Evolutionary conservation across 202 grass and related monocot genomes (phyloP), one percentile per base, ranked within the genome.

Genomic region (Zizania palustris): DNA sequence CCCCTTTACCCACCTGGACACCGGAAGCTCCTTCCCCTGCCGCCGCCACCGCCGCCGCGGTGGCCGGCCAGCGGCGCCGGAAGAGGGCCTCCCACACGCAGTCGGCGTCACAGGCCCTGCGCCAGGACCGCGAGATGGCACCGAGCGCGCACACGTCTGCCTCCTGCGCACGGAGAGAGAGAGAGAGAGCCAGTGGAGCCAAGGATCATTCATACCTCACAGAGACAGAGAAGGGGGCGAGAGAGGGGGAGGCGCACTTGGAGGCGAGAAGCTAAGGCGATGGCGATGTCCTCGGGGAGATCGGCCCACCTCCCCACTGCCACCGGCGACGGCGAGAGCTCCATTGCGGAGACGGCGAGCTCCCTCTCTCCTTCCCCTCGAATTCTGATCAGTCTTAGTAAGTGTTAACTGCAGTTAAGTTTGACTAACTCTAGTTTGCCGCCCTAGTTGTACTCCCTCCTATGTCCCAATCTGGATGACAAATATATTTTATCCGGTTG

Each of bases 71-170:
- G 50, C 90, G 87, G 78, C 79, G 77, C 6, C 85, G 74, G 75
- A 89, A 97, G 53, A 97, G 88, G 61, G 78, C 73, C 60, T 73
- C 84, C 91, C 93, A 97, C 12, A 97, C 69, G 68, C 69, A 86
- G 70, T 93, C 65, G 3, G 81, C 80, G 81, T 85, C 87, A 86
- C 93, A 97, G 76, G 92, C 61, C 28, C 69, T 55, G 33, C 75
- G 75, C 91, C 91, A 97, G 73, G 90, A 84, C 21, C 79, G 76
- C 6, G 86, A 93, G 75, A 84, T 91, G 10, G 72, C 42, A 35
- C 88, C 86, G 45, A 97, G 81, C 5, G 93, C 75, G 84, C 91
- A 97, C 75, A 97, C 86, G 69, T 97, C 91, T 6, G 64, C 75
- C 62, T 80, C 88, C 91, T 97, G 82, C 18, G 34, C 76, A 53